Evolutionary conservation across 169 alveolate species (phyloP), one percentile per base, ranked within the genome.

Genomic region (Hammondia hammondi): DNA sequence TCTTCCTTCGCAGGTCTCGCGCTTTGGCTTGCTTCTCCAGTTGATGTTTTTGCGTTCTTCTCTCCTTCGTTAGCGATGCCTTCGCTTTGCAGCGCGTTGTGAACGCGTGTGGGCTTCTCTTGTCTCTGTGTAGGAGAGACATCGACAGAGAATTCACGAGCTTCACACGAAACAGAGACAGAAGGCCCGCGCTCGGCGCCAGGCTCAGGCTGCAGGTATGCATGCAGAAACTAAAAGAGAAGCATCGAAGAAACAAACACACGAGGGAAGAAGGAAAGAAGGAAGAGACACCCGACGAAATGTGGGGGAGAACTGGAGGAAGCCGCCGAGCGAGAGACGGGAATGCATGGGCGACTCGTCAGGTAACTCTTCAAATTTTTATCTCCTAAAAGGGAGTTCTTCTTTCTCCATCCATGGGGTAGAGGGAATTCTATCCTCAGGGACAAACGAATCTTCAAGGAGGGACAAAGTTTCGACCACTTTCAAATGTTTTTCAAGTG

Each of bases 151-250:
- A 19, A 82, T 92, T 46, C 88, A 84, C 17, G 95, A 92, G n/a
- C 71, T 91, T 1, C 95, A 92, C 48, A n/a, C 71, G 61, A 45
- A 45, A 56, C 81, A 92, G 45, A 71, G 95, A 37, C 72, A 73
- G 71, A 92, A 70, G 45, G 95, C 82, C n/a, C 81, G 95, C n/a
- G 77, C 46, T 29, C 71, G 85, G 17, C 52, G 95, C n/a, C 84
- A 92, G 70, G 95, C 73, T 19, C 92, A 92, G 29, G 92, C 95
- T 56, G 95, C 92, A 39, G 95, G 95, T 92, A 81, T 24, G 95
- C 27, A 56, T 0, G 48, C 87, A 24, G 39, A 72, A 29, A 29
- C 24, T 29, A 29, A 29, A 21, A 29, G 81, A 67, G 81, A 29
- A 21, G 24, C 81, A 29, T 21, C 2, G 35, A 24, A 67, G 35